A percentile compares a stretch with the other conserved stretches of the same genome.
phyloP scores from a whole-genome alignment of 225 moss, liverwort and hornwort species.

The Neckera pumila region DNA sequence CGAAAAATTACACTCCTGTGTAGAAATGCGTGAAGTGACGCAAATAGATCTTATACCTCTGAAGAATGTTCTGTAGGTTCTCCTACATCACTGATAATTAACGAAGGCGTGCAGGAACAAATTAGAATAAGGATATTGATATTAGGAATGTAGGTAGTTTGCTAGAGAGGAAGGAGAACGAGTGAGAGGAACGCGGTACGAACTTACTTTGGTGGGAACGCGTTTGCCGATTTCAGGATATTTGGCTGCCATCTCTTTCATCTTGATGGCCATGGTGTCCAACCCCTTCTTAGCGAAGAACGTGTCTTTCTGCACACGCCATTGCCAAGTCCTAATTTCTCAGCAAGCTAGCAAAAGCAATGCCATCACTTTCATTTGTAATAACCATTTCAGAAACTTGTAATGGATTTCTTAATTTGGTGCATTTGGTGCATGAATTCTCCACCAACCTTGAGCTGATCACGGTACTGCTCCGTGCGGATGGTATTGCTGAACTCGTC shows the following conservation, averaged over 20 bases:
- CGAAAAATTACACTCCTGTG: background rate
- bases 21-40: background rate
- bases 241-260: conserved; percentile 55
- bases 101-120: background rate
- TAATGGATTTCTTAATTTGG: background rate
- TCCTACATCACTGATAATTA: background rate
- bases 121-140: background rate
- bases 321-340: background rate
- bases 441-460: conserved; percentile 62
- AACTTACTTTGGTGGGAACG: conserved; percentile 43
- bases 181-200: background rate
- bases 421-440: background rate
- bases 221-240: conserved; percentile 71
- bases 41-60: background rate
- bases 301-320: conserved; percentile 53
- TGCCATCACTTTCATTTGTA: background rate
- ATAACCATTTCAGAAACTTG: background rate
- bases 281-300: conserved; percentile 70
- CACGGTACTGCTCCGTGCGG: conserved; percentile 82
- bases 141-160: background rate
- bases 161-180: background rate
- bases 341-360: background rate
- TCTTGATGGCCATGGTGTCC: conserved; percentile 43
- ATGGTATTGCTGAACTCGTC: conserved; percentile 45
- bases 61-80: background rate